Base-by-base conservation (phyloP, 306 rosid species). In the Carpinus viminea region DNA sequence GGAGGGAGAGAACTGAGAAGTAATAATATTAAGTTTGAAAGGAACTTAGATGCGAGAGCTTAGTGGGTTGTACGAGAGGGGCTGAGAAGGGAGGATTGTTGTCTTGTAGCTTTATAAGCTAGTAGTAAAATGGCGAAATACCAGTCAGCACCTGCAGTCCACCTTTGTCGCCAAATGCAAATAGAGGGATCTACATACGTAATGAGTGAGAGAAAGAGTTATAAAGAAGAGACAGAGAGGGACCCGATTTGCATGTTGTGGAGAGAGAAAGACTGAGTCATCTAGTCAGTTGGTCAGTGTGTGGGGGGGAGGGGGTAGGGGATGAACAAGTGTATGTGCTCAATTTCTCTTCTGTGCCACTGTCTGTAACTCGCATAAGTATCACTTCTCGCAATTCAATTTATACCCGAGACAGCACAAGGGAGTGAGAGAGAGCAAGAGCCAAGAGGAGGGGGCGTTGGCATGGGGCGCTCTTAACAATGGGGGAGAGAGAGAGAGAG, bases 131-230 rank as follows among this genome's bases (percentile, higher is more conserved):
- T 81, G 89, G 85, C 72, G 91, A 91, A 88, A 86, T 88, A 87
- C 66, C 80, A 88, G 97, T 93, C 96, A 93, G 94, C 97, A 89
- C 79, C 77, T 80, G 96, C 96, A 90, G 91, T 86, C 85, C 79
- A 86, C 71, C 47, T 87, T 90, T 92, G 96, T 90, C 97, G 96
- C 87, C 74, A 84, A 82, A 59, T 54, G 93, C 84, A 82, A 79
- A 85, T 81, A 57, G 88, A 81, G 84, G 51, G 61, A 53, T 76
- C 68, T 59, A 79, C 73, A 74, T 73, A 55, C 51, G 56, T 74
- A 80, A 34, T 15, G 80, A 51, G 57, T n/a, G 69, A 48, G 62
- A 20, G 64, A 8, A 52, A 28, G 73, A 24, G 74, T 26, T 15
- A 28, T 21, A 75, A 70, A 46, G 52, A 56, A 68, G 48, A 68